These are phyloP conservation scores for Alisma plantagoaquatica DNA, from an alignment of 106 monocot species.

Conservation along the genomic window DNA sequence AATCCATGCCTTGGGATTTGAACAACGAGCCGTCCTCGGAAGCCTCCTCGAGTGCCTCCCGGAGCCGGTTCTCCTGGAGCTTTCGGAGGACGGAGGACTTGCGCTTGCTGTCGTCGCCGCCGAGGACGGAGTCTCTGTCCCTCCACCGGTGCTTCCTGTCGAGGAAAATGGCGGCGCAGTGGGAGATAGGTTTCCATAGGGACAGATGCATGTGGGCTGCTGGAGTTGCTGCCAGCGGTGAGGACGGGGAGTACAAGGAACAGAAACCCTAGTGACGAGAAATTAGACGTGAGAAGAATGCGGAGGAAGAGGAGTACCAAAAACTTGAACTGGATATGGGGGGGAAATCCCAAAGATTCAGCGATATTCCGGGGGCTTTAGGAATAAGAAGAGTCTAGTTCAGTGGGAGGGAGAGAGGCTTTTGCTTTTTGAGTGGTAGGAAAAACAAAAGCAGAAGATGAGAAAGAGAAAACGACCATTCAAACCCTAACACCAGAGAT, in stretches of 20 bases:
- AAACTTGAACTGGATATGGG: conserved; percentile 8
- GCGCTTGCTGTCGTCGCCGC: conserved; percentile 13
- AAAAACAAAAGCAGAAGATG: neutral
- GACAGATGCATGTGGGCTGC: conserved; percentile 61
- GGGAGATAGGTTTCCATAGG: conserved; percentile 86
- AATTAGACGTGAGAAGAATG: neutral
- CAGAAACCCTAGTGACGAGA: too few relatives aligned
- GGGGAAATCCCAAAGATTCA: conserved; percentile 19
- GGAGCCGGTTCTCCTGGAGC: conserved; percentile 70
- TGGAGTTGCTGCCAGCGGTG: too few relatives aligned
- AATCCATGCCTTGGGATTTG: conserved; percentile 61
- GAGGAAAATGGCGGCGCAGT: conserved; percentile 69
- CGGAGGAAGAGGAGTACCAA: neutral
- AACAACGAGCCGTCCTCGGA: conserved; percentile 77
- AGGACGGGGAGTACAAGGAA: neutral
- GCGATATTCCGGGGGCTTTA: conserved; percentile 11
- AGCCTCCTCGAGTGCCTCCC: conserved; percentile 91
- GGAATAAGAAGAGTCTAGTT: too few relatives aligned
- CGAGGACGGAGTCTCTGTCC: conserved; percentile 1
- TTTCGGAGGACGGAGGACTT: conserved; percentile 45
- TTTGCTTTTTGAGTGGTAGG: conserved; percentile 19
- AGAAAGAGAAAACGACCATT: neutral
- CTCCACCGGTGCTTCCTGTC: conserved; percentile 43
- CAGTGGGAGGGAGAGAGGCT: neutral
- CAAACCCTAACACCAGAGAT: conserved; percentile 17